Evolutionary conservation across 2,329 filamentous ascomycete genomes (phyloP).

Genomic region (Ophiognomonia clavigignenti-juglandacearum): DNA sequence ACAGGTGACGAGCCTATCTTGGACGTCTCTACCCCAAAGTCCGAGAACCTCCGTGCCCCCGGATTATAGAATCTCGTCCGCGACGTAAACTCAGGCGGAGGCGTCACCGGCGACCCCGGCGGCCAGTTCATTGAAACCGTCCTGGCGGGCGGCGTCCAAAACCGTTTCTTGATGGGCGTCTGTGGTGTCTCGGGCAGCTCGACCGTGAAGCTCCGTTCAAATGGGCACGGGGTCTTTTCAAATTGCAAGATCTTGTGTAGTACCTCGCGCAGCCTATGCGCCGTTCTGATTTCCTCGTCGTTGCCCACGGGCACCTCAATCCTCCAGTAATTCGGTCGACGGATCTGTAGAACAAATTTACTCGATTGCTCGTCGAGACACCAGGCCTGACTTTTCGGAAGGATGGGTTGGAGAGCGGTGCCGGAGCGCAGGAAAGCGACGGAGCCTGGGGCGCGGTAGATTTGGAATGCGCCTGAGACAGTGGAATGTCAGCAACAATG

Average conservation of each 20-base stretch:
- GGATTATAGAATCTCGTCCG: conserved; percentile 16
- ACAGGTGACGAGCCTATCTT: neutral
- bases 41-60: conserved; percentile 11
- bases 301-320: conserved; percentile 73
- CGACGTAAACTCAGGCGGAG: conserved; percentile 16
- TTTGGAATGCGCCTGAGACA: conserved; percentile 52
- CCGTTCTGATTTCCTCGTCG: conserved; percentile 57
- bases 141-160: conserved; percentile 55
- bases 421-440: conserved; percentile 87
- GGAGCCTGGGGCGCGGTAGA: conserved; percentile 81
- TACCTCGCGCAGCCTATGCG: conserved; percentile 63
- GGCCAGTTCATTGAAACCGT: conserved; percentile 23
- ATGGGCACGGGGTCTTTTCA: conserved; percentile 84
- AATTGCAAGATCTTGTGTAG: conserved; percentile 73
- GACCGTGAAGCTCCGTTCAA: conserved; percentile 71
- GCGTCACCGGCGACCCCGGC: conserved; percentile 20
- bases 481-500: neutral
- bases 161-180: conserved; percentile 60
- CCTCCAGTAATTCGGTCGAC: conserved; percentile 80
- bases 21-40: conserved; percentile 9
- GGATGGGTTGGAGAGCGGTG: conserved; percentile 75
- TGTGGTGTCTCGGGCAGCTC: conserved; percentile 65
- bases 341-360: conserved; percentile 80
- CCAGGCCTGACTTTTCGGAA: conserved; percentile 91
- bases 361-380: conserved; percentile 78